A percentile compares a stretch with the other conserved stretches of the same genome.
These are phyloP conservation scores for Angomonas deanei DNA, from an alignment of 208 protist species.

Conservation along the genomic window DNA sequence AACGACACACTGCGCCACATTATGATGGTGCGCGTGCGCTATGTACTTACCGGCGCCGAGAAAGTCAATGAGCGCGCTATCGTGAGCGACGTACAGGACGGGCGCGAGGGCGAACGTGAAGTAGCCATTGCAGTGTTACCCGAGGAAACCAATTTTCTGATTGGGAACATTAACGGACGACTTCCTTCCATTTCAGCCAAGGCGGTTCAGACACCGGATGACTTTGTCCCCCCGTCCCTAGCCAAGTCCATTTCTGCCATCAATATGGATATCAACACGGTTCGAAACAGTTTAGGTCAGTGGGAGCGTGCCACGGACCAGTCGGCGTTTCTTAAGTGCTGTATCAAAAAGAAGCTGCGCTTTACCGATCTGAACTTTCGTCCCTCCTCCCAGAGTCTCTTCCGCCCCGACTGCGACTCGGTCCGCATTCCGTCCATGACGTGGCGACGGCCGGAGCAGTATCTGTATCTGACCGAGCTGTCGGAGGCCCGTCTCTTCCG, in stretches of 20 bases:
- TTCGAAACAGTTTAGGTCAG: constrained; percentile 22
- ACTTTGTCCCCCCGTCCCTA: constrained; percentile 39
- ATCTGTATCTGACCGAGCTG: constrained; percentile 28
- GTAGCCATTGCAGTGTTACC: constrained; percentile 44
- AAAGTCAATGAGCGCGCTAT: constrained; percentile 28
- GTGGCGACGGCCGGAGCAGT: constrained; percentile 44
- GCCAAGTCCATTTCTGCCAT: constrained; percentile 22
- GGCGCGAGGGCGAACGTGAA: constrained; percentile 18
- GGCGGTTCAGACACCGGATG: constrained; percentile 24
- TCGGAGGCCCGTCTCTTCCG: constrained; percentile 41
- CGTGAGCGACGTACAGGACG: constrained; percentile 7
- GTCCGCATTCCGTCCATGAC: constrained; percentile 22
- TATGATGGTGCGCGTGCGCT: constrained; percentile 46
- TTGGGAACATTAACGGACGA: constrained; percentile 16
- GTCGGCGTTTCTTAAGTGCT: constrained; percentile 29
- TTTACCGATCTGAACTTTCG: constrained; percentile 55
- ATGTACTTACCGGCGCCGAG: constrained; percentile 27
- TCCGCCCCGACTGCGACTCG: constrained; percentile 17
- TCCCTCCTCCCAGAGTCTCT: constrained; percentile 24
- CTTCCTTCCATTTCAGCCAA: constrained; percentile 33
- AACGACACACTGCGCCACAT: constrained; percentile 66
- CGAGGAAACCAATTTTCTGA: constrained; percentile 48
- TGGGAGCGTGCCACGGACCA: constrained; percentile 30
- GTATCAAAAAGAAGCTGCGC: constrained; percentile 25
- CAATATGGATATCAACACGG: constrained; percentile 19